These are phyloP conservation scores for Cantharellus anzutake DNA, from an alignment of 768 basidiomycete species.

Conservation along the genomic window DNA sequence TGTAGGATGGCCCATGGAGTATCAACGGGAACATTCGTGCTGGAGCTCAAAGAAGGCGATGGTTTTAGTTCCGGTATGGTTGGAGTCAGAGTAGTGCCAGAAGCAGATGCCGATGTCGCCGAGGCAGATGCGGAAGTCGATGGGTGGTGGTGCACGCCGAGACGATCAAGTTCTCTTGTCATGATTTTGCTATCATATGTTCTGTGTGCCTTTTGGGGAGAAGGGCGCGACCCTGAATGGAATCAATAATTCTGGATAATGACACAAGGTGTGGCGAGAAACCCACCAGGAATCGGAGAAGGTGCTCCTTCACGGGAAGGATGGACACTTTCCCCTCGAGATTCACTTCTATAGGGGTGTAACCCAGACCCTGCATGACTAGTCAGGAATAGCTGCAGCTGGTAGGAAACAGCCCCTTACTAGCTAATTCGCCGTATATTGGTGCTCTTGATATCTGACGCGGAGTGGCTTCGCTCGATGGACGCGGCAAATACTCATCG, in stretches of 20 bases:
- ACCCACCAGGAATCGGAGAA: neutral
- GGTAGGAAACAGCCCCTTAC: neutral
- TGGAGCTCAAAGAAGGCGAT: neutral
- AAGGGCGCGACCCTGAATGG: constrained; percentile 1
- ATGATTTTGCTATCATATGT: constrained; percentile 69
- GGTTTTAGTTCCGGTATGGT: neutral
- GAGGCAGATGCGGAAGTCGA: constrained; percentile 26
- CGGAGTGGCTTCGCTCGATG: neutral
- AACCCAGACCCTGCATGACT: neutral
- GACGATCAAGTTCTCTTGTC: constrained; percentile 69
- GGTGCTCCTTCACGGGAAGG: constrained; percentile 2
- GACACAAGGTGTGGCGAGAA: constrained; percentile 1
- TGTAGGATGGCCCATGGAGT: constrained; percentile 69
- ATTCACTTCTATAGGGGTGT: neutral
- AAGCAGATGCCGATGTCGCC: constrained; percentile 30
- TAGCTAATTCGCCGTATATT: neutral
- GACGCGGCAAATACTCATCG: neutral
- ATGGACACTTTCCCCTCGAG: constrained; percentile 4
- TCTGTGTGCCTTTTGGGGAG: constrained; percentile 31
- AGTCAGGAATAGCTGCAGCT: neutral
- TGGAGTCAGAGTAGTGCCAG: constrained; percentile 21
- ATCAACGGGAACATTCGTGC: constrained; percentile 19
- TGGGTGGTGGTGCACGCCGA: constrained; percentile 37
- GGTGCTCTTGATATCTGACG: neutral
- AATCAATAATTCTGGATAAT: constrained; percentile 12